A percentile compares a stretch with the other conserved stretches of the same genome.
These are phyloP conservation scores for Ganoderma sinense DNA, from an alignment of 1,284 basidiomycete genomes.

Conservation along the genomic window DNA sequence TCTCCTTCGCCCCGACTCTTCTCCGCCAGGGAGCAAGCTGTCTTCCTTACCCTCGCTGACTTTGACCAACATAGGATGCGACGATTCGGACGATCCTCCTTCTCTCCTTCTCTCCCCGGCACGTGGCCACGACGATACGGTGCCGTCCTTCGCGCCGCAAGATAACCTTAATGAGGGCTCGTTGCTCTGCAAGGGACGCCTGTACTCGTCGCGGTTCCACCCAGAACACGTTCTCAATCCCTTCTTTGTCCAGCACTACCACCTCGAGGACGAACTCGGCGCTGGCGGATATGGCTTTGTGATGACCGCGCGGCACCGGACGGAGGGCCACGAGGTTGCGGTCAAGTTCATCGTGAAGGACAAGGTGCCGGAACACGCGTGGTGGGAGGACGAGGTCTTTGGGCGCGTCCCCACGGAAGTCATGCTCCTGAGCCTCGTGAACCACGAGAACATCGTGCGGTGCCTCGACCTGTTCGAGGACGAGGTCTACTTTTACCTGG, in stretches of 20 bases:
- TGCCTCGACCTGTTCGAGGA: slow-evolving; percentile 90
- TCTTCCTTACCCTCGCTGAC: slow-evolving; percentile 35
- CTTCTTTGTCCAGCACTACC: slow-evolving; percentile 72
- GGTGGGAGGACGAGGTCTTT: slow-evolving; percentile 72
- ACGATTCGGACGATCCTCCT: slow-evolving; percentile 30
- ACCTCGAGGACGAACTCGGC: slow-evolving; percentile 83
- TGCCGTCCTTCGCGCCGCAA: slow-evolving; percentile 16
- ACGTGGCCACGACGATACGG: slow-evolving; percentile 12
- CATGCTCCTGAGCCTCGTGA: slow-evolving; percentile 75
- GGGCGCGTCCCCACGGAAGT: slow-evolving; percentile 83
- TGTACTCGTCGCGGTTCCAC: slow-evolving; percentile 67
- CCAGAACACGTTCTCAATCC: slow-evolving; percentile 67
- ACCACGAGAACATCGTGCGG: slow-evolving; percentile 84
- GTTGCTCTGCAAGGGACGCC: slow-evolving; percentile 39
- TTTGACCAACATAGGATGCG: slow-evolving; percentile 33
- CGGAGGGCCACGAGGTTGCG: slow-evolving; percentile 74
- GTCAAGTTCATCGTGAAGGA: slow-evolving; percentile 94
- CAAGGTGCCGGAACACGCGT: slow-evolving; percentile 82
- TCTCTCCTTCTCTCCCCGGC: slow-evolving; percentile 30
- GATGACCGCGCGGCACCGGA: slow-evolving; percentile 73
- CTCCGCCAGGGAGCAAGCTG: slow-evolving; percentile 30
- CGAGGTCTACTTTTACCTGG: slow-evolving; percentile 84
- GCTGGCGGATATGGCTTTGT: slow-evolving; percentile 95
- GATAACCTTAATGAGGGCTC: slow-evolving; percentile 28
- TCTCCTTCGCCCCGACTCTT: slow-evolving; percentile 29